Evolutionary conservation across 495 filamentous ascomycete species (phyloP).

Genomic region (Trichocladium antarcticum): DNA sequence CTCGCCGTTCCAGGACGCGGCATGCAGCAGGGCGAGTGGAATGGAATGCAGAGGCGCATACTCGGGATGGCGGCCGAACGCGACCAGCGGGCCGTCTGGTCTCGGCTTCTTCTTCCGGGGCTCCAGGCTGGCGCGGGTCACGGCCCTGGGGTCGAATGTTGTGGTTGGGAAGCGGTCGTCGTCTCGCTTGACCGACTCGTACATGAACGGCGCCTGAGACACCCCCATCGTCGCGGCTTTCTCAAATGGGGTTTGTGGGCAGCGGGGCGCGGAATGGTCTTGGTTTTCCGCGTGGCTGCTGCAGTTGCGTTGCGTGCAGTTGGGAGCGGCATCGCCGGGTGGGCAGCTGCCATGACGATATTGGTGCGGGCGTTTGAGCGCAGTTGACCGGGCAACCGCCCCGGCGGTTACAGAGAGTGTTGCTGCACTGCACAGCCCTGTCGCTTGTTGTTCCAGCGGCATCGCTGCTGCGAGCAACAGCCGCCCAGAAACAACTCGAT

Average conservation of each 20-base stretch:
- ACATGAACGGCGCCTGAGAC: constrained; percentile 63
- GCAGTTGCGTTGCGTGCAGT: background rate
- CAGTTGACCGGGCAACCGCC: constrained; percentile 13
- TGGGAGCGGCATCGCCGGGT: background rate
- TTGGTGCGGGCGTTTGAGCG: background rate
- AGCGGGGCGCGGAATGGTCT: background rate
- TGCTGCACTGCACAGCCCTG: too few species aligned
- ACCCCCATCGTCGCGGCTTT: constrained; percentile 40
- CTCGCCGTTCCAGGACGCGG: background rate
- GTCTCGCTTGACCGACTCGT: constrained; percentile 42
- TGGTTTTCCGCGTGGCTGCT: too few species aligned
- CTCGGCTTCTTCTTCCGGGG: constrained; percentile 53
- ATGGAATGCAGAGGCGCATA: constrained; percentile 30
- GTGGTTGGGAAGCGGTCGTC: constrained; percentile 41
- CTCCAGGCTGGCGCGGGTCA: constrained; percentile 60
- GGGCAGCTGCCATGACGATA: background rate
- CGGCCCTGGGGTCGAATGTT: constrained; percentile 71
- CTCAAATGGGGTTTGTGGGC: background rate
- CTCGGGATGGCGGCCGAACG: constrained; percentile 76
- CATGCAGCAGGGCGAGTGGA: background rate
- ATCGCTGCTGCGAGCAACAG: background rate
- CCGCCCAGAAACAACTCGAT: too few species aligned
- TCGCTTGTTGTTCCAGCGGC: too few species aligned
- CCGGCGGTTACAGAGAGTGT: too few species aligned
- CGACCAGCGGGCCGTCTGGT: constrained; percentile 60